A percentile compares a stretch with the other conserved stretches of the same genome.
Conservation (phyloP, 192 early-diverging fungal genomes). For the Rhizophagus clarus region DNA sequence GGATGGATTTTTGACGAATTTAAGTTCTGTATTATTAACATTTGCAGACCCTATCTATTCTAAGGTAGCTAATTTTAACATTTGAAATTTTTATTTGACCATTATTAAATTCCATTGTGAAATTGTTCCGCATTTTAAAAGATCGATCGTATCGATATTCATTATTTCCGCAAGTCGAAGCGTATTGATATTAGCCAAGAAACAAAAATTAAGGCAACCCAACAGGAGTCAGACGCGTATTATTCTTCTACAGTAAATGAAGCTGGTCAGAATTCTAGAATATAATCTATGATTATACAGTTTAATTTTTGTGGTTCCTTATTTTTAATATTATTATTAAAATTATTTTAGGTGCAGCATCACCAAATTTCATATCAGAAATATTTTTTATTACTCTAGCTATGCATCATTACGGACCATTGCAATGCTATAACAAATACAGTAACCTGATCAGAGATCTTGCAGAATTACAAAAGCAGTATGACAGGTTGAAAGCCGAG, state of each 20-base stretch:
- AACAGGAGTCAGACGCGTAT: conserved; percentile 67
- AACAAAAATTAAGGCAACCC: conserved; percentile 80
- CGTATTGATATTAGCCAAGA: conserved; percentile 66
- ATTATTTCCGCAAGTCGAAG: conserved; percentile 66
- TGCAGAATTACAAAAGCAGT: conserved; percentile 69
- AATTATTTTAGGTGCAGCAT: conserved; percentile 17
- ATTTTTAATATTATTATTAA: not conserved
- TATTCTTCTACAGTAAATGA: conserved; percentile 25
- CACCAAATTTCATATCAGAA: conserved; percentile 86
- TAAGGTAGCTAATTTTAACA: conserved; percentile 48
- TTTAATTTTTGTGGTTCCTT: not conserved
- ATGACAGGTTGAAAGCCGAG: conserved; percentile 62
- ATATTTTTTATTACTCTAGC: conserved; percentile 82
- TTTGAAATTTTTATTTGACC: not conserved
- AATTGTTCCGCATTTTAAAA: conserved; percentile 8
- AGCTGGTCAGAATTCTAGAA: not conserved
- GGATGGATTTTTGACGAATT: conserved; percentile 86
- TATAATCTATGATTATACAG: not conserved
- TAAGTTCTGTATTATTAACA: conserved; percentile 62
- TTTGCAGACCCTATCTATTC: conserved; percentile 84
- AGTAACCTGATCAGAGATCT: conserved; percentile 67
- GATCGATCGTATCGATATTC: conserved; percentile 74
- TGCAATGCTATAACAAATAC: conserved; percentile 72
- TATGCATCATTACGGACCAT: conserved; percentile 78
- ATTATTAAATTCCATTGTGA: not conserved